Conservation (phyloP, 352 stramenopile genomes). For the Pythium plurisporium region DNA sequence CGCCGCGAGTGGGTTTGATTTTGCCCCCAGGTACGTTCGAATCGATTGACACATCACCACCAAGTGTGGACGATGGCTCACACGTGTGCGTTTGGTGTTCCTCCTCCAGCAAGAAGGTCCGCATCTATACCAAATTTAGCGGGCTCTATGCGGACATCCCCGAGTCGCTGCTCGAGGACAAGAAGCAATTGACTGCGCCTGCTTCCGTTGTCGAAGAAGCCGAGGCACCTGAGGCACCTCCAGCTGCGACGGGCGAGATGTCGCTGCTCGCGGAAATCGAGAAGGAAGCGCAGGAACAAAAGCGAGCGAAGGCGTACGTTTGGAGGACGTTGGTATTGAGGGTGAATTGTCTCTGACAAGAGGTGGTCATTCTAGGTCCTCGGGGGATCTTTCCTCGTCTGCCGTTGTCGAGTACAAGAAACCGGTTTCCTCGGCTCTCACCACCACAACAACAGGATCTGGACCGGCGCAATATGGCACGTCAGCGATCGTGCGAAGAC, state of each 20-base stretch:
- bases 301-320: conserved; percentile 49
- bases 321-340: not conserved
- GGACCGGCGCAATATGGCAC: conserved; percentile 43
- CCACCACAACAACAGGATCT: not conserved
- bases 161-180: conserved; percentile 44
- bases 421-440: conserved; percentile 29
- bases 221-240: conserved; percentile 2
- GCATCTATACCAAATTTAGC: conserved; percentile 61
- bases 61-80: not conserved
- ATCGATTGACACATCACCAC: not conserved
- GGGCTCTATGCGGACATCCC: conserved; percentile 54
- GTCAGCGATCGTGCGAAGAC: conserved; percentile 68
- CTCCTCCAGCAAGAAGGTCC: conserved; percentile 66
- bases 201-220: conserved; percentile 1
- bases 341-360: too few relatives aligned
- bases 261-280: conserved; percentile 55
- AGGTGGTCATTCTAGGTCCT: not conserved
- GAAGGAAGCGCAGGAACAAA: conserved; percentile 48
- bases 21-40: conserved; percentile 44
- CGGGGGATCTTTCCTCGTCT: too few relatives aligned
- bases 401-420: conserved; percentile 66
- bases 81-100: too few relatives aligned
- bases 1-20: conserved; percentile 38
- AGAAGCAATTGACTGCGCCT: conserved; percentile 9
- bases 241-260: conserved; percentile 3